Conservation (phyloP, 2,329 filamentous ascomycete species). For the Colletotrichum sidae region DNA sequence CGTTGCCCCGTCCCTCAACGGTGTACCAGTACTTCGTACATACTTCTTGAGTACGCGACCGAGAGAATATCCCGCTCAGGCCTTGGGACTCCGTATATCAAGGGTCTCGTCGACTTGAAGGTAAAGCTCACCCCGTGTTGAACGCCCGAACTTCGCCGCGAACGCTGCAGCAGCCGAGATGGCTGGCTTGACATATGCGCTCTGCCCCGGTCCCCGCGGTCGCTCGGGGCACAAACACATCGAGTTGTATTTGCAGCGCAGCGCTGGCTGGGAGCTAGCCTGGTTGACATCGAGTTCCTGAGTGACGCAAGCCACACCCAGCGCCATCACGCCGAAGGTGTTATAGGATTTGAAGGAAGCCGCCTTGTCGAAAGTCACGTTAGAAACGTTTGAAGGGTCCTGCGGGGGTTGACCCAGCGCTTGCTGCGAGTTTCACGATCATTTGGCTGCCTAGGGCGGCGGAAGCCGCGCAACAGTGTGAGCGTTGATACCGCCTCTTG, state of each 20-base stretch:
- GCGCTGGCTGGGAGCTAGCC: neutral
- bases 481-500: neutral
- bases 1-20: constrained; percentile 5
- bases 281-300: neutral
- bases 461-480: constrained; percentile 11
- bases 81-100: too few relatives aligned
- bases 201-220: constrained; percentile 1
- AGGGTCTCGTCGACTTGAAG: too few relatives aligned
- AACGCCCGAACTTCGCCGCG: neutral
- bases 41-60: too few relatives aligned
- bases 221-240: neutral
- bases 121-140: neutral
- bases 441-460: constrained; percentile 25
- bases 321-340: too few relatives aligned
- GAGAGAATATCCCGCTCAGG: too few relatives aligned
- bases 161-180: neutral
- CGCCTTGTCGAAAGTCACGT: too few relatives aligned
- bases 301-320: neutral
- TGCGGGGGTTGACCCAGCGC: constrained; percentile 15
- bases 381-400: neutral
- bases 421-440: constrained; percentile 4
- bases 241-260: neutral
- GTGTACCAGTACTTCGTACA: too few relatives aligned
- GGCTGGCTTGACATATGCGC: constrained; percentile 13
- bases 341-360: too few relatives aligned